A percentile compares a stretch with the other conserved stretches of the same genome.
phyloP scores from a whole-genome alignment of 148 eudicot species.

The Rhododendron ferrugineum region DNA sequence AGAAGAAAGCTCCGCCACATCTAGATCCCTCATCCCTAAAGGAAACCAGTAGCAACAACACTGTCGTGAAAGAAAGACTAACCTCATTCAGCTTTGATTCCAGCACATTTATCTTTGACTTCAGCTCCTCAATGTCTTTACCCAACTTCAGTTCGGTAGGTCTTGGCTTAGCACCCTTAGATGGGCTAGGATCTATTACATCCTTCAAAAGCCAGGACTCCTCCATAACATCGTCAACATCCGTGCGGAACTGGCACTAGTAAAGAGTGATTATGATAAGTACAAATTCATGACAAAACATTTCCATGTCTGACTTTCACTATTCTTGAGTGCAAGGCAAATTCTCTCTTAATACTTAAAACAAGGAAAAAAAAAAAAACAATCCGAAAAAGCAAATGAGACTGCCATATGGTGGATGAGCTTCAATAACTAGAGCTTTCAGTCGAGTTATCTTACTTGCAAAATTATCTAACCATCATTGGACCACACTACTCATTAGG shows the following conservation, averaged over 20 bases:
- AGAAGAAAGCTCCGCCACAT: too few species aligned
- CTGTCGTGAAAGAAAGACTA: slow-evolving; percentile 1
- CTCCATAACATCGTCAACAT: slow-evolving; percentile 27
- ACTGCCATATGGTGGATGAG: not conserved
- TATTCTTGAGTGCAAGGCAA: not conserved
- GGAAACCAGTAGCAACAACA: not conserved
- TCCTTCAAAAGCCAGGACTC: slow-evolving; percentile 19
- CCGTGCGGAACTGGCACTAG: slow-evolving; percentile 18
- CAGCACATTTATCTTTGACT: slow-evolving; percentile 37
- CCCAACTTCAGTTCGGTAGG: slow-evolving; percentile 10
- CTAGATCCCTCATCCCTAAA: not conserved
- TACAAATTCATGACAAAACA: not conserved
- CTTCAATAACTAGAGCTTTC: not conserved
- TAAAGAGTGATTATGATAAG: slow-evolving; percentile 3
- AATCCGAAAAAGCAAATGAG: not conserved
- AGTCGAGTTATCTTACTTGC: not conserved
- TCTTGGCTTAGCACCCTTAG: slow-evolving; percentile 20
- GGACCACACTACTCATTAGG: not conserved
- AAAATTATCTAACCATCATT: not conserved
- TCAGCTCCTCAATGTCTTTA: slow-evolving; percentile 39
- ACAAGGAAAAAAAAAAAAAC: not conserved
- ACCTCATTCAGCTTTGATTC: slow-evolving; percentile 54
- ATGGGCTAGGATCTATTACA: slow-evolving; percentile 14
- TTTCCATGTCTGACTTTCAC: not conserved
- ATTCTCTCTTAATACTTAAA: not conserved